Conservation (phyloP, 768 basidiomycete genomes). For the Cyathus striatus region DNA sequence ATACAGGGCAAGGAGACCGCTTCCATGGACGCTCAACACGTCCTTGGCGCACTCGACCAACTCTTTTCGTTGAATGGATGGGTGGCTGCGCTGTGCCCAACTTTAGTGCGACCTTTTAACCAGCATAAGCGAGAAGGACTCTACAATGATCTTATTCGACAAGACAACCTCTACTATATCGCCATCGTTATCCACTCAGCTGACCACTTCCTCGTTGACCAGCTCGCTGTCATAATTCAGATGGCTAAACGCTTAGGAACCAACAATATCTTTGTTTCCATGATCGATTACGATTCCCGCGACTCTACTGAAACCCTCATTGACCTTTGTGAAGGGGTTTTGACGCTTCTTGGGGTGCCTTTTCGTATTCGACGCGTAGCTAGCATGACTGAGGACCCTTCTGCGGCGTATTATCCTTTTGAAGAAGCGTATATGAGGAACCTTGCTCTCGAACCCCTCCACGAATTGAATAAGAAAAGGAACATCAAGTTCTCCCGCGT, state of each 20-base stretch:
- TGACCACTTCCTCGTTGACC: conserved; percentile 98
- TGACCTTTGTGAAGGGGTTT: conserved; percentile 92
- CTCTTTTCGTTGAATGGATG: conserved; percentile 95
- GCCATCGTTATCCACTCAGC: conserved; percentile 96
- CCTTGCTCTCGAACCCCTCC: conserved; percentile 84
- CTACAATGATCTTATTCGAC: conserved; percentile 83
- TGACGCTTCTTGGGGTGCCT: conserved; percentile 88
- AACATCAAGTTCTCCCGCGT: conserved; percentile 85
- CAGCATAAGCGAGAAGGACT: conserved; percentile 82
- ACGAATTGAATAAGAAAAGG: conserved; percentile 72
- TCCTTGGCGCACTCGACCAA: conserved; percentile 86
- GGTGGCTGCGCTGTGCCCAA: conserved; percentile 95
- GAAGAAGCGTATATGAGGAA: conserved; percentile 96
- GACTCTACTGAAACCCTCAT: conserved; percentile 94
- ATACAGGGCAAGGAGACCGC: conserved; percentile 80
- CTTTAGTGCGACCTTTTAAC: conserved; percentile 90
- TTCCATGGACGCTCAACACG: conserved; percentile 86
- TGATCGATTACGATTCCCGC: conserved; percentile 94
- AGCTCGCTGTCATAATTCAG: conserved; percentile 96
- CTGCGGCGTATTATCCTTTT: conserved; percentile 88
- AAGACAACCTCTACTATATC: conserved; percentile 87
- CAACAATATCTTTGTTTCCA: conserved; percentile 90
- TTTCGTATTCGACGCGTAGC: conserved; percentile 91
- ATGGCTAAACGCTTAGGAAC: conserved; percentile 88
- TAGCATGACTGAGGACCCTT: conserved; percentile 86